Conservation (phyloP, 148 eudicot genomes). For the Pouteria glomerata region DNA sequence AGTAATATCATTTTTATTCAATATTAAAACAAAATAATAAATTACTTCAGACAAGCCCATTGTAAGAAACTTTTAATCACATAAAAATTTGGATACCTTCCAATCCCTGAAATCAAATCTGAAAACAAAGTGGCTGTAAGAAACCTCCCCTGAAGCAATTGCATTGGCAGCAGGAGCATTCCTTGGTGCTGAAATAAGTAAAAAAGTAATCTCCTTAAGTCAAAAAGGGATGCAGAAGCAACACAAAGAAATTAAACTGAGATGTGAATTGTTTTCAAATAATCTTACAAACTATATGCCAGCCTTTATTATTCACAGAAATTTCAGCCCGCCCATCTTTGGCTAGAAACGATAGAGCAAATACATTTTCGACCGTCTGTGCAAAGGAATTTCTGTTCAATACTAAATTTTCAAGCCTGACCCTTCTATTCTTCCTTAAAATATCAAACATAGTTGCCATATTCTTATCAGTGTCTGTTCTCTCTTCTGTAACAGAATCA, state of each 20-base stretch:
- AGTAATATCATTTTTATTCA: neutral
- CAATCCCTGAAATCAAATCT: constrained; percentile 85
- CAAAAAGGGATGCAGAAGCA: constrained; percentile 1
- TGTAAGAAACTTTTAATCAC: neutral
- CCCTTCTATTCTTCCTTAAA: constrained; percentile 53
- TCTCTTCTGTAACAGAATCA: constrained; percentile 45
- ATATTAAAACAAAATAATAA: neutral
- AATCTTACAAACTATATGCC: constrained; percentile 78
- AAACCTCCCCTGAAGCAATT: constrained; percentile 62
- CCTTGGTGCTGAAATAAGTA: constrained; percentile 55
- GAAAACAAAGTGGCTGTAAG: constrained; percentile 72
- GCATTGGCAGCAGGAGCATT: constrained; percentile 87
- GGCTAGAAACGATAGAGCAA: constrained; percentile 81
- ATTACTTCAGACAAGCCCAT: neutral
- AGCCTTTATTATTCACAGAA: constrained; percentile 49
- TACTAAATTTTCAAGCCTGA: constrained; percentile 60
- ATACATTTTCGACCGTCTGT: constrained; percentile 84
- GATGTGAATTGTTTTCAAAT: neutral
- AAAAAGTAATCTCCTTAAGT: neutral
- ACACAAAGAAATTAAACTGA: neutral
- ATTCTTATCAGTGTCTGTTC: constrained; percentile 86
- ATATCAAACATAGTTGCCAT: constrained; percentile 81
- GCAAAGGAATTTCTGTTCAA: constrained; percentile 73
- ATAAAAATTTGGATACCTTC: constrained; percentile 45
- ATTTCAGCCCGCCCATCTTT: constrained; percentile 91